Base-by-base conservation (phyloP, 2,329 filamentous ascomycete species). In the Phialophora chinensis region DNA sequence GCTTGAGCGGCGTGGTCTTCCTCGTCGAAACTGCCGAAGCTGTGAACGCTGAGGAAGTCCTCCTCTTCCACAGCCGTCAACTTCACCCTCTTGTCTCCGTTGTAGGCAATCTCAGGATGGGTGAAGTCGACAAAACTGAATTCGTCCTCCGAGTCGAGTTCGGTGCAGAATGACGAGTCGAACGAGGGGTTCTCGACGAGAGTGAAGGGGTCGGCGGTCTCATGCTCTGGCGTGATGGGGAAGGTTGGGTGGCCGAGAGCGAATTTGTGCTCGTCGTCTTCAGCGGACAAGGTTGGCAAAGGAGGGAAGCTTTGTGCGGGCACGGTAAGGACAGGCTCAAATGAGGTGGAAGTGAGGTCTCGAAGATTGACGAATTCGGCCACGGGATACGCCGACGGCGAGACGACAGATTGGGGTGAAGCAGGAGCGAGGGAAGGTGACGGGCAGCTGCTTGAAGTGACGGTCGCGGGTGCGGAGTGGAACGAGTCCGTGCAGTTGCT, bases 321-420 rank as follows among this genome's bases (percentile, higher is more conserved):
- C 55, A 76, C 72, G 42, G 75, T 69, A 74, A 82, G 77, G 60
- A 76, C 72, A 27, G 75, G 71, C 62, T 79, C 78, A 62, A 82
- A 85, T 49, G 81, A 76, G 67, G 82, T 82, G 38, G 97, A 91
- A 23, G 91, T 96, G 70, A 97, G 82, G 76, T 96, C 92, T 75
- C 93, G 89, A 38, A 94, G 93, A 76, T 97, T 93, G 79, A 94
- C 97, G 78, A 95, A 96, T 80, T 92, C 90, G 72, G 92, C 85
- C 77, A 92, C 90, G 14, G 71, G 72, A 86, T 84, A 75, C 76
- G 89, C 82, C 63, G 91, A 88, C 73, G 86, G 84, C 72, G 74
- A 69, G 77, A 73, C 61, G 63, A 71, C 71, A 29, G 72, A 72
- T 58, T 68, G 68, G 25, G 71, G 72, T 38, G 71, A 69, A 23